Evolutionary conservation across 2,329 filamentous ascomycete species (phyloP), one percentile per base, ranked within the genome.

Genomic region (Monilinia polystroma): DNA sequence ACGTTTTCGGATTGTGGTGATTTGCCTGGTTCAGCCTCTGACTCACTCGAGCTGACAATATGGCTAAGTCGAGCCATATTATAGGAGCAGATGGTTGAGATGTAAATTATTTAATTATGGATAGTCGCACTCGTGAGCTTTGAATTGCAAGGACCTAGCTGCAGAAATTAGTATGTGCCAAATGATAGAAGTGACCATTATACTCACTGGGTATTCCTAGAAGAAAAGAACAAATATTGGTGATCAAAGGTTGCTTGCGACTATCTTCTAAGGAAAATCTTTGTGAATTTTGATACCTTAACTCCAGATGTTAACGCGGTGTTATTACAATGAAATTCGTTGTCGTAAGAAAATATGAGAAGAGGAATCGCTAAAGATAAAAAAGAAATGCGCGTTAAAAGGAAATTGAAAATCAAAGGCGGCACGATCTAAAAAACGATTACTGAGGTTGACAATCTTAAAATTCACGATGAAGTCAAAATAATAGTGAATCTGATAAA

Each of bases 41-140:
- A 72, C 26, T 63, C 66, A 29, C 71, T 68, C 4, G 69, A 72
- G 26, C 70, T 68, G 12, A 67, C 57, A 43, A 73, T 63, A 35
- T 10, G 18, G 49, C 43, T 43, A 6, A 18, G 47, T 32, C 7
- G 38, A 35, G 35, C 26, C 60, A 63, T 63, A 29, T 32, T 63
- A 38, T 23, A n/a, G 35, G 49, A 16, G 18, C 47, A n/a, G 49
- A 49, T n/a, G 12, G 32, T 14, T 53, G 6, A 16, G 52, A 32
- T 20, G 3, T 23, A 3, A 63, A 47, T 32, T 16, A 20, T 51
- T 14, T 32, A 20, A 20, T 35, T 51, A 20, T 35, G 14, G 32
- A 35, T 6, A 32, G 45, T 49, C 45, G n/a, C 45, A 60, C 45
- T 60, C n/a, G 45, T 51, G 29, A 12, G 14, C 23, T 51, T 51